Percentiles rank a stretch among this genome's conserved stretches.
These are phyloP conservation scores for Dictyostelium citrinum DNA, from an alignment of 78 protist species.

Conservation along the genomic window DNA sequence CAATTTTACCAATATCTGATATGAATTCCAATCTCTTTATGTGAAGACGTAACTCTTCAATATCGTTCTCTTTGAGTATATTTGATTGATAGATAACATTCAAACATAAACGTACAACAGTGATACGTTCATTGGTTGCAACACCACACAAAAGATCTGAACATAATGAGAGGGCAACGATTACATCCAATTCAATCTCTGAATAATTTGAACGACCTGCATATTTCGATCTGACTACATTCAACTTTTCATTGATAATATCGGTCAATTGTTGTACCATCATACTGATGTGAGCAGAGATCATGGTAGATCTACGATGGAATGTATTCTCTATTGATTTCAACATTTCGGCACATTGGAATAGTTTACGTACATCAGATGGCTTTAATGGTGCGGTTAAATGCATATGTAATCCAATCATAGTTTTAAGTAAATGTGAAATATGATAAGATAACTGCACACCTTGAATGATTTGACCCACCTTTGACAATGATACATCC, in stretches of 20 bases:
- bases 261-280: conserved; percentile 20
- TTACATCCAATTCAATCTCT: conserved; percentile 40
- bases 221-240: neutral
- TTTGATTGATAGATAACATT: conserved; percentile 22
- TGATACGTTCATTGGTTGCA: conserved; percentile 36
- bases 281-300: conserved; percentile 72
- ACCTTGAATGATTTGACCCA: conserved; percentile 72
- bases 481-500: conserved; percentile 19
- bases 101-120: conserved; percentile 31
- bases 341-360: conserved; percentile 77
- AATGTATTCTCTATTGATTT: conserved; percentile 76
- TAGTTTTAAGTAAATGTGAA: conserved; percentile 46
- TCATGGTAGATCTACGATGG: conserved; percentile 62
- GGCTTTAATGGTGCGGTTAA: conserved; percentile 38
- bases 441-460: conserved; percentile 61
- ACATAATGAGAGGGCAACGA: conserved; percentile 19
- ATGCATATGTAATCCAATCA: conserved; percentile 69
- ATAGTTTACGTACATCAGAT: conserved; percentile 57
- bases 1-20: neutral
- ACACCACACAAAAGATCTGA: conserved; percentile 43
- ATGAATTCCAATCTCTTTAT: conserved; percentile 64
- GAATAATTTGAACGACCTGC: conserved; percentile 26
- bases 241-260: conserved; percentile 49
- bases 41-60: conserved; percentile 22
- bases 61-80: conserved; percentile 35